Base-by-base conservation (phyloP, 306 rosid species). In the Vigna angularis region DNA sequence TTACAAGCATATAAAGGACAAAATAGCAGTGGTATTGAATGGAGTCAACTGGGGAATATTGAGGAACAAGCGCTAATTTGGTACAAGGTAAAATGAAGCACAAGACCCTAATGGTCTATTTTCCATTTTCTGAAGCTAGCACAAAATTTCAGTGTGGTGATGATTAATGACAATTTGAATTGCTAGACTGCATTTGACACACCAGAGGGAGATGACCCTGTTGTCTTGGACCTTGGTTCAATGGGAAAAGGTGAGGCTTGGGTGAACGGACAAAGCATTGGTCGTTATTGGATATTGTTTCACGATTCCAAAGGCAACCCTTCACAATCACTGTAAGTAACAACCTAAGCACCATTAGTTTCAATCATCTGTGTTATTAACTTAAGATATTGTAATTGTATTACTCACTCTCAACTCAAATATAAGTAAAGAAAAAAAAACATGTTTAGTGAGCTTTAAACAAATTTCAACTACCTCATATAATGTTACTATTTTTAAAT, bases 181-280 rank as follows among this genome's bases (percentile, higher is more conserved):
- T 77, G 48, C 66, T 65, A 91, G 97, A 75, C 75, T 1, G 72
- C 55, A 59, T 91, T 91, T 51, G 87, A 89, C 11, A 70, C 84
- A 49, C 91, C 97, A 0, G n/a, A 51, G 55, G 97, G 92, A 77
- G 72, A 87, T 65, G 86, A 83, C 36, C 81, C 92, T 16, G 62
- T 91, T 24, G 89, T 42, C 13, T 81, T 89, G 62, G 78, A 91
- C 82, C 88, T 91, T 17, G 57, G 86, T 48, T 74, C 92, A 3
- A 91, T 87, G 97, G 97, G 92, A 47, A 91, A 91, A 85, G 97
- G 93, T 2, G 93, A 89, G 62, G 87, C 70, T 58, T 91, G 92
- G 92, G 74, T 89, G 4, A 91, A 91, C 75, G 96, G 85, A 20
- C 81, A 81, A 74, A 89, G 93, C 86, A 91, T 91, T 48, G 96